These are phyloP conservation scores for Aureobasidium sp. DNA, from an alignment of 2,329 filamentous ascomycete genomes.

Conservation along the genomic window DNA sequence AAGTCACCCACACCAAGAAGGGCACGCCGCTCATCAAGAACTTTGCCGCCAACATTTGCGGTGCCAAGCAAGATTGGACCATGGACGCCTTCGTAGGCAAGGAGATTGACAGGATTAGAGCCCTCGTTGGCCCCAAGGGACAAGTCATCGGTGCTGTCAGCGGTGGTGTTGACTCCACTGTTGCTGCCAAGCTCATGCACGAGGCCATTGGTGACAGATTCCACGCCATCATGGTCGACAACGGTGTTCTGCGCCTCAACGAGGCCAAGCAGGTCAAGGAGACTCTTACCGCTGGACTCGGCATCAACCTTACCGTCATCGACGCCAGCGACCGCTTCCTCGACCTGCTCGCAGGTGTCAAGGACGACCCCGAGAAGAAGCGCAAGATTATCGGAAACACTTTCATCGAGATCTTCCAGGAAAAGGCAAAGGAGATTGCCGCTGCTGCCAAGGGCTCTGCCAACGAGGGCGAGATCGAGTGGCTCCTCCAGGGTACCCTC, in stretches of 20 bases:
- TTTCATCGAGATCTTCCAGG: constrained; percentile 77
- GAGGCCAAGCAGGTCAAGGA: constrained; percentile 76
- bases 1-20: constrained; percentile 63
- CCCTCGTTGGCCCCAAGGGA: constrained; percentile 68
- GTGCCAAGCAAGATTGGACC: constrained; percentile 66
- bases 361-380: constrained; percentile 71
- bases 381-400: constrained; percentile 80
- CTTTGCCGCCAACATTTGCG: constrained; percentile 77
- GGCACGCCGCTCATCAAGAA: constrained; percentile 68
- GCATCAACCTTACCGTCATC: constrained; percentile 83
- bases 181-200: constrained; percentile 76
- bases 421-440: constrained; percentile 67
- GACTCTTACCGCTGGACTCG: constrained; percentile 67
- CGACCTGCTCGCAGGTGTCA: constrained; percentile 62
- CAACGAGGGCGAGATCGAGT: constrained; percentile 68
- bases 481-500: constrained; percentile 78
- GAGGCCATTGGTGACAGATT: constrained; percentile 81
- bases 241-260: constrained; percentile 74
- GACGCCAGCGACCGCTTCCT: constrained; percentile 73
- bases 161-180: constrained; percentile 84
- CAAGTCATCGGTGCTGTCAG: constrained; percentile 75
- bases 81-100: constrained; percentile 77
- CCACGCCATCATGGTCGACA: constrained; percentile 77
- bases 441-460: constrained; percentile 57
- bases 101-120: constrained; percentile 71